phyloP scores from a whole-genome alignment of 164 flowering plant species.

The Protea cynaroides region DNA sequence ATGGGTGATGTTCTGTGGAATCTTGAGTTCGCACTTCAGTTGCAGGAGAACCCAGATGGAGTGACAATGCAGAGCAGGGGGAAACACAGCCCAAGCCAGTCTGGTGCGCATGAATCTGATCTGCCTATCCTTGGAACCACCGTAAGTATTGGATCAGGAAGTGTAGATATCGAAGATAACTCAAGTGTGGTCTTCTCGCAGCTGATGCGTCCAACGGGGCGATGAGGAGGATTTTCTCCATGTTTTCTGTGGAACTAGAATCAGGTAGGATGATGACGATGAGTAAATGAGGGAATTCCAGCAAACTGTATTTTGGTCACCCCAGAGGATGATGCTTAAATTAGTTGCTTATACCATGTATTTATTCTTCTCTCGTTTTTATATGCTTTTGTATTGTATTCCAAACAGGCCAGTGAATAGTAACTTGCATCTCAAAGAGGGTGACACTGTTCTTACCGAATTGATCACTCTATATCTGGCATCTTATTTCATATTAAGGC shows the following conservation, averaged over 20 bases:
- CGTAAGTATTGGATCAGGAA: constrained; percentile 14
- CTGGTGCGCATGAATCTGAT: constrained; percentile 6
- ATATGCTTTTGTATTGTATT: background rate
- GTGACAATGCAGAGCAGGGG: background rate
- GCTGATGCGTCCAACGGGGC: constrained; percentile 35
- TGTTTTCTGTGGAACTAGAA: background rate
- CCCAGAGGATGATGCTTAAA: background rate
- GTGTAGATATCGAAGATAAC: constrained; percentile 12
- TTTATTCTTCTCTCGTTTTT: constrained; percentile 1
- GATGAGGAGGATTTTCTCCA: constrained; percentile 22
- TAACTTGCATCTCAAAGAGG: background rate
- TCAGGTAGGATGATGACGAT: constrained; percentile 5
- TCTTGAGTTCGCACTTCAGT: constrained; percentile 39
- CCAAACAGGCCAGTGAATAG: constrained; percentile 10
- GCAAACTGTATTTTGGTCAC: background rate
- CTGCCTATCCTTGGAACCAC: constrained; percentile 5
- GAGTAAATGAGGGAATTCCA: constrained; percentile 1
- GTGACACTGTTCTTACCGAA: background rate
- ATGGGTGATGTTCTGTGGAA: constrained; percentile 56
- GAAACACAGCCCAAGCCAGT: background rate
- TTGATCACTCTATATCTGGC: background rate
- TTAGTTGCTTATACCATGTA: background rate
- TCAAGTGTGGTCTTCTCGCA: constrained; percentile 38
- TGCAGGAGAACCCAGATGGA: constrained; percentile 24
- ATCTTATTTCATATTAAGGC: background rate